These are phyloP conservation scores for Xylaria longipes DNA, from an alignment of 495 filamentous ascomycete species.

Conservation along the genomic window DNA sequence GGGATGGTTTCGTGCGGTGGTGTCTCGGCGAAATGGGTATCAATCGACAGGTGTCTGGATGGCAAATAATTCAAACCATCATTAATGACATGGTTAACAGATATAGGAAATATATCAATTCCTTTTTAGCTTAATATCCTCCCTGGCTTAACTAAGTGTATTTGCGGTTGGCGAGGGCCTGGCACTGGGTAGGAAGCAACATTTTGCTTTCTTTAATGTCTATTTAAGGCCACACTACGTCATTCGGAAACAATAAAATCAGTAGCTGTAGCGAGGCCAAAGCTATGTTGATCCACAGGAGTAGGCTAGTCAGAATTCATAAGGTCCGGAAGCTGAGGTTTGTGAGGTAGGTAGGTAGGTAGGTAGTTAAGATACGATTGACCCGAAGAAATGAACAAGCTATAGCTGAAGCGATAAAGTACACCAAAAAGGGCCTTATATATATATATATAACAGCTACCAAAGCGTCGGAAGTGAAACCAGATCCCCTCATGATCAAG, in stretches of 20 bases:
- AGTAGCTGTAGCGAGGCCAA: background rate
- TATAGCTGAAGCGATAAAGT: background rate
- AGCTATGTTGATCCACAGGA: background rate
- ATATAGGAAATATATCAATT: conserved; percentile 1
- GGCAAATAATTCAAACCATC: background rate
- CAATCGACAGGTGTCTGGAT: background rate
- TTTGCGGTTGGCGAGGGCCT: background rate
- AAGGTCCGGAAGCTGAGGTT: background rate
- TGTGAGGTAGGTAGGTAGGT: too few relatives aligned
- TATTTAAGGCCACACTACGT: too few relatives aligned
- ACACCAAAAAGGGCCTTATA: background rate
- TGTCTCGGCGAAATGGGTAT: conserved; percentile 24
- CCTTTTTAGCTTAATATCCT: background rate
- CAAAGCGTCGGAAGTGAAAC: background rate
- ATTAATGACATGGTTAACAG: background rate
- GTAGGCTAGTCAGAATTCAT: background rate
- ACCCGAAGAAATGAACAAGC: background rate
- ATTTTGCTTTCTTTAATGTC: too few relatives aligned
- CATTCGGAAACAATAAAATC: background rate
- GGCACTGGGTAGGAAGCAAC: background rate
- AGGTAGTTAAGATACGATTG: background rate
- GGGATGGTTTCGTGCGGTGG: conserved; percentile 24
- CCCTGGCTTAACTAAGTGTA: background rate
- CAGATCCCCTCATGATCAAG: background rate
- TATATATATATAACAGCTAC: too few relatives aligned